phyloP scores from a whole-genome alignment of 1,284 basidiomycete species.

The Earliella scabrosa region DNA sequence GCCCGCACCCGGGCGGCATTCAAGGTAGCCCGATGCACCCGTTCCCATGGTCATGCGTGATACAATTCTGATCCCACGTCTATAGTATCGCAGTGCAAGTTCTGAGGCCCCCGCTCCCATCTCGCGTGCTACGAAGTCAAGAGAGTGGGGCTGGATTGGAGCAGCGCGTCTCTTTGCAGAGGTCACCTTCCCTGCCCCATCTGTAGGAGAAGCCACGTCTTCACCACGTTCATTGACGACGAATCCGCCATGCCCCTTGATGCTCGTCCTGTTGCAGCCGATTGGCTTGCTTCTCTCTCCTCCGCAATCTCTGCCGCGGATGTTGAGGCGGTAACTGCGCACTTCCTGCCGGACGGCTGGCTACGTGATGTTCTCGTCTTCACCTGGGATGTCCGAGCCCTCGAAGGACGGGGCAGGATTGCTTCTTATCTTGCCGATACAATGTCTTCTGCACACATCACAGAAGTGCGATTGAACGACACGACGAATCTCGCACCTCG shows the following conservation, averaged over 20 bases:
- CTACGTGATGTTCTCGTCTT: constrained; percentile 63
- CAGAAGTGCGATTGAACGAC: constrained; percentile 36
- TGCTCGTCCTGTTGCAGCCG: constrained; percentile 35
- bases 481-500: constrained; percentile 32
- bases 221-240: too few species aligned
- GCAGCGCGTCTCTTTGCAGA: too few species aligned
- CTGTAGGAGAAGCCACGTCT: too few species aligned
- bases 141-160: too few species aligned
- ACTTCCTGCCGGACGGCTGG: constrained; percentile 49
- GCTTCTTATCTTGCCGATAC: constrained; percentile 44
- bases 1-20: too few species aligned
- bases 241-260: neutral
- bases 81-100: too few species aligned
- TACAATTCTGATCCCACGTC: too few species aligned
- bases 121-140: too few species aligned
- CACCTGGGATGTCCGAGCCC: constrained; percentile 67
- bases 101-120: too few species aligned
- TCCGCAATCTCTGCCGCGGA: constrained; percentile 39
- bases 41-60: too few species aligned
- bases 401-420: constrained; percentile 47
- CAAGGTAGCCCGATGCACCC: too few species aligned
- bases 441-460: constrained; percentile 29
- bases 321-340: constrained; percentile 35
- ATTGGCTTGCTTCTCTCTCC: constrained; percentile 52
- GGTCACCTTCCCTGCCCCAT: too few species aligned